Conservation (phyloP, 441 rosid species). For the Erodium texanum region DNA sequence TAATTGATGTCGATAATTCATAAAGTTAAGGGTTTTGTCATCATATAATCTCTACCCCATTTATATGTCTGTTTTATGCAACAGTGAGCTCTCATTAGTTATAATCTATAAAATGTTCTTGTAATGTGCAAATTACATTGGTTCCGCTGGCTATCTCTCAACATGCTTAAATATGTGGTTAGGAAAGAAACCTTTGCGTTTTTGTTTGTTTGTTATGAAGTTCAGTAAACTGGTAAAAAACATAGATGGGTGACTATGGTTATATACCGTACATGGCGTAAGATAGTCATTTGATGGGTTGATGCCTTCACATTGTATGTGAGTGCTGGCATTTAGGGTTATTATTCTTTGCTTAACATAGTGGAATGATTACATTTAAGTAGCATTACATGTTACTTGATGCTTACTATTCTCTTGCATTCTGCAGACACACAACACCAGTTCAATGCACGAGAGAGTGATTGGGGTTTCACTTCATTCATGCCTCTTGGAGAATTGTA, state of each 20-base stretch:
- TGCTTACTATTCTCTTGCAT: constrained; percentile 8
- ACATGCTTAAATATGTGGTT: not conserved
- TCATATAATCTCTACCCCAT: not conserved
- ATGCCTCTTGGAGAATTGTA: constrained; percentile 68
- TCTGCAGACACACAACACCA: constrained; percentile 65
- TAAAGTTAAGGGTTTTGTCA: not conserved
- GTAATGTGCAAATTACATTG: too few relatives aligned
- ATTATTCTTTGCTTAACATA: not conserved
- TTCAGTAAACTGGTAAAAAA: not conserved
- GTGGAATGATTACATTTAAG: not conserved
- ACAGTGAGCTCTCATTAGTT: too few relatives aligned
- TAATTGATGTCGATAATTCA: not conserved
- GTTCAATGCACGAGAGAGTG: constrained; percentile 62
- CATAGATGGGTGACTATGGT: not conserved
- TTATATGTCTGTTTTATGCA: too few relatives aligned
- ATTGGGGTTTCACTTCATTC: constrained; percentile 73
- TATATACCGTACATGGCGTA: not conserved
- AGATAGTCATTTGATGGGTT: not conserved
- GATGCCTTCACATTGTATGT: not conserved
- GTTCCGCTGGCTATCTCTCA: not conserved
- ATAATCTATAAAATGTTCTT: too few relatives aligned
- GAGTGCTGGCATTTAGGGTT: not conserved
- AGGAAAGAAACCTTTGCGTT: not conserved
- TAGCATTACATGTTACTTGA: not conserved
- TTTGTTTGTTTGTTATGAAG: not conserved